These are phyloP conservation scores for Amanita phalloides DNA, from an alignment of 768 basidiomycete species.

Conservation along the genomic window DNA sequence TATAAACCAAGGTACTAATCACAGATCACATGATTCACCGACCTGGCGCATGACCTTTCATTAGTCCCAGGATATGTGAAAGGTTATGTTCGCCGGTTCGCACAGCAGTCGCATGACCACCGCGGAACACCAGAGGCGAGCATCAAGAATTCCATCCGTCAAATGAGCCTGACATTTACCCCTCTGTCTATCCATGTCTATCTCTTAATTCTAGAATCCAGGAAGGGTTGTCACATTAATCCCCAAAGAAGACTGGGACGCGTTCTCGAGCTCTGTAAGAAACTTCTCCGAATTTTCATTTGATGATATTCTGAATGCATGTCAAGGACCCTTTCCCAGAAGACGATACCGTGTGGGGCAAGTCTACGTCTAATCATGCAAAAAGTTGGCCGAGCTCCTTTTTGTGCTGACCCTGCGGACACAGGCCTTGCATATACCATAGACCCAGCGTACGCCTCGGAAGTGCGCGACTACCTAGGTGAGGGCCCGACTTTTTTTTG, in stretches of 20 bases:
- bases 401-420: neutral
- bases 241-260: conserved; percentile 81
- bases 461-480: conserved; percentile 84
- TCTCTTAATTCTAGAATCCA: conserved; percentile 39
- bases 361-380: conserved; percentile 8
- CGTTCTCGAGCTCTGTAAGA: conserved; percentile 55
- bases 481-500: conserved; percentile 6
- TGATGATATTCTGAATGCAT: neutral
- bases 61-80: conserved; percentile 77
- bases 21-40: neutral
- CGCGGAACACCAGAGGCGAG: conserved; percentile 76
- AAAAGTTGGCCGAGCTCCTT: neutral
- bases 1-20: conserved; percentile 42
- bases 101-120: conserved; percentile 89
- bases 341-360: conserved; percentile 82
- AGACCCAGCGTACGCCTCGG: conserved; percentile 59
- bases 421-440: conserved; percentile 82
- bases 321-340: conserved; percentile 55
- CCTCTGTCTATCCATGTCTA: too few species aligned
- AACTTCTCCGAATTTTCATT: neutral
- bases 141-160: neutral
- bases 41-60: neutral
- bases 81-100: conserved; percentile 84
- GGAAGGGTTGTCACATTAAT: conserved; percentile 88
- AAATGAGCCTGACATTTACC: too few species aligned